These are phyloP conservation scores for Malus fusca DNA, from an alignment of 306 rosid genomes.

Conservation along the genomic window DNA sequence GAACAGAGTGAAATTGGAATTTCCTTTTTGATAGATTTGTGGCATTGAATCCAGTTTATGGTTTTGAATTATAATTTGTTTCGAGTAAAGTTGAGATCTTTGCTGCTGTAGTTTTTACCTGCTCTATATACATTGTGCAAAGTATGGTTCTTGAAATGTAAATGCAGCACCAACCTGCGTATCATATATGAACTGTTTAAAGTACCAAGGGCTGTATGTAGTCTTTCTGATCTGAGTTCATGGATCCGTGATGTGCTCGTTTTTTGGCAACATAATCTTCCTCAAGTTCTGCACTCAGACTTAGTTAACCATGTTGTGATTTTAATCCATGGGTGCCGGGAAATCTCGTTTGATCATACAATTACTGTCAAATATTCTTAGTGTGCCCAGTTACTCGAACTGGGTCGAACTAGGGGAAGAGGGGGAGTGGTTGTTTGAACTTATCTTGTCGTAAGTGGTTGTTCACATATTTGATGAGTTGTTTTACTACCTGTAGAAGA, in stretches of 20 bases:
- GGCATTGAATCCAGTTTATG: background rate
- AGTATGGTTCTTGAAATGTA: background rate
- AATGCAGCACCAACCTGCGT: background rate
- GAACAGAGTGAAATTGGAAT: background rate
- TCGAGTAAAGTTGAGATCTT: conserved; percentile 4
- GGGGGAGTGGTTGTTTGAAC: background rate
- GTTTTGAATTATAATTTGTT: background rate
- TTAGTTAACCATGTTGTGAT: background rate
- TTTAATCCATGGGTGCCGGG: background rate
- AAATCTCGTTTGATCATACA: background rate
- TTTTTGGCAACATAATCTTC: background rate
- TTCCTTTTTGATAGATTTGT: background rate
- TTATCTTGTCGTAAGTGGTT: background rate
- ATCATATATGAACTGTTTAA: background rate
- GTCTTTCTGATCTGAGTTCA: background rate
- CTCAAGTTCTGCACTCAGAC: background rate
- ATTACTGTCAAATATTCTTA: background rate
- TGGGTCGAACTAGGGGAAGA: background rate
- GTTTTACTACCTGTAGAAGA: background rate
- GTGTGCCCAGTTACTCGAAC: background rate
- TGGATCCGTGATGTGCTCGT: background rate
- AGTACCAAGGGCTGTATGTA: background rate
- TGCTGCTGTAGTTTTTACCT: background rate
- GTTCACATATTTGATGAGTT: background rate
- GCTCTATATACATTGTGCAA: background rate